phyloP scores from a whole-genome alignment of 331 rosid species.

The Quercus tomentella region DNA sequence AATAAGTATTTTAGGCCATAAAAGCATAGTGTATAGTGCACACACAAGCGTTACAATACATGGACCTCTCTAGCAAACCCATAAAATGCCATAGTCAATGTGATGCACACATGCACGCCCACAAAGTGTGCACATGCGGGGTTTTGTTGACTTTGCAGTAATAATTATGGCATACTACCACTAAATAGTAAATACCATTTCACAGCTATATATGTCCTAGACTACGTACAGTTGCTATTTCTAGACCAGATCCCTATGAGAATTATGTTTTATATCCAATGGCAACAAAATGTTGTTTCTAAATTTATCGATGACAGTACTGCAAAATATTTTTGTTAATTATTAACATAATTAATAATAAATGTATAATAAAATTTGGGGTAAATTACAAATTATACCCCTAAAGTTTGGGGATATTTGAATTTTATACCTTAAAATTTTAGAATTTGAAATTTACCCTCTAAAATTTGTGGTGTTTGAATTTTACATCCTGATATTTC shows the following conservation, averaged over 20 bases:
- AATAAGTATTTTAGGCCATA: not conserved
- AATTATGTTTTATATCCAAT: not conserved
- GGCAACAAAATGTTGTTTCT: too few species aligned
- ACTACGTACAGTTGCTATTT: not conserved
- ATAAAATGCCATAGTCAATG: not conserved
- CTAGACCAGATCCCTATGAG: not conserved
- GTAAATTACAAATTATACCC: too few species aligned
- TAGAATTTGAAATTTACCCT: too few species aligned
- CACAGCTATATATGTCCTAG: not conserved
- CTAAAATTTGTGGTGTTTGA: too few species aligned
- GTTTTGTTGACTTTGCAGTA: not conserved
- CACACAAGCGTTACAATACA: not conserved
- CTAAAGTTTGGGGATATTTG: accelerated
- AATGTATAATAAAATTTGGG: too few species aligned
- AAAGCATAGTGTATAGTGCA: not conserved
- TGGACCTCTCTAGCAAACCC: conserved; percentile 1
- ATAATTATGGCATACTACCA: not conserved
- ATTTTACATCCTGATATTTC: too few species aligned
- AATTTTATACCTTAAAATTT: too few species aligned
- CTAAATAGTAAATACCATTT: not conserved
- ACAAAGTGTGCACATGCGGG: not conserved
- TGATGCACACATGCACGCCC: not conserved
- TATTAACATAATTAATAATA: too few species aligned
- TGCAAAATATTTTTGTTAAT: too few species aligned
- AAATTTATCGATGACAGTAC: too few species aligned